Base-by-base conservation (phyloP, 1,139 yeast species). In the Sugiyamaella grinbergsii region DNA sequence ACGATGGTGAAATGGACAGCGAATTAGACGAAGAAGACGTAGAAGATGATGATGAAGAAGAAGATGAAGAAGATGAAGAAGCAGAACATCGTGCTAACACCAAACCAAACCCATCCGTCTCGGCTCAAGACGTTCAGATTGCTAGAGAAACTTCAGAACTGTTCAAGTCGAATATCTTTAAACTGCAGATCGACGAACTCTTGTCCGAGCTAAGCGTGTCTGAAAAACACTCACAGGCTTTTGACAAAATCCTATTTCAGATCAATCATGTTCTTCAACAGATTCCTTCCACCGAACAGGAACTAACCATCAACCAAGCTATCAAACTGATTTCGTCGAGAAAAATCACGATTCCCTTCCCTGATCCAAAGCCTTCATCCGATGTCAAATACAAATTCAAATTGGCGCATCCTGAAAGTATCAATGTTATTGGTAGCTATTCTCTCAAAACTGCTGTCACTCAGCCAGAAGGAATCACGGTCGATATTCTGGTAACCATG, bases 101-200 rank as follows among this genome's bases (percentile, higher is more conserved):
- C 31, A 31, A 26, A 22, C 10, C 39, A 16, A 44, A 44, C n/a
- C 34, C 39, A 10, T 11, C 40, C 5, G 51, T 82, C 31, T 76
- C 89, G 0, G 88, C 96, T 1, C 93, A 88, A 61, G 96, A 93
- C 53, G 82, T 91, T 42, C 96, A 91, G 63, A 77, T 86, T 2
- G 96, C 97, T 0, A 77, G 96, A 61, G 97, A 91, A 66, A 87
- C 98, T 0, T 94, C 96, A 0, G 97, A 90, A 65, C 73, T 91
- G 46, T 93, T 91, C 79, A 89, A 90, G 64, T 89, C 96, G 11
- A 91, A 91, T 68, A 89, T 93, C 52, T 91, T 93, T 80, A 93
- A 93, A 68, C 73, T 93, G 53, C 96, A 93, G 71, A 90, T 91
- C 51, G 98, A 91, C 68, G 98, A 91, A 65, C 74, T 93, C 38